Evolutionary conservation across 2,329 filamentous ascomycete species (phyloP), one percentile per base, ranked within the genome.

Genomic region (Sporothrix humicola): DNA sequence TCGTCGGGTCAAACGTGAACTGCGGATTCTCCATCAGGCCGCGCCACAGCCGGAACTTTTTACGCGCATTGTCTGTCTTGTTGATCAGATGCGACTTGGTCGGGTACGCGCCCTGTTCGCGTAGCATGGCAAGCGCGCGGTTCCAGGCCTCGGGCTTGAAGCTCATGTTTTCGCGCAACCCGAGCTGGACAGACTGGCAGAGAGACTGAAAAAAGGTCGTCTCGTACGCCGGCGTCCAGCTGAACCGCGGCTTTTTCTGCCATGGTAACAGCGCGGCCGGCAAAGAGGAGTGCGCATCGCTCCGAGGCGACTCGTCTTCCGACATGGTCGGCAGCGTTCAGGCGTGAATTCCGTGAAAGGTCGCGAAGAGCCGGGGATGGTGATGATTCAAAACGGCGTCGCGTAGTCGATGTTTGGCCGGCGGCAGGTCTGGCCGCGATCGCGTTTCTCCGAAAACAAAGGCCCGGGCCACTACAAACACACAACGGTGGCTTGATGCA

Each of bases 81-180:
- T 90, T 90, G 80, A 90, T 88, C 50, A 90, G 85, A 72, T 90
- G 88, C 77, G 84, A 86, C 81, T 89, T 89, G 75, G 87, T 85
- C n/a, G 87, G 87, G 75, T 84, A 88, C 63, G 87, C 87, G 77
- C 83, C 83, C 77, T 89, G 88, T 44, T 87, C 85, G 80, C 86
- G 84, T 72, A 90, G 80, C 46, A 86, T 87, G 65, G 83, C 81
- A 72, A 85, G 84, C 63, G 88, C 88, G 76, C 87, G 86, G 73
- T 89, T 86, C 88, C 88, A 90, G 1, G 87, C 88, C 78, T 89
- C 87, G 20, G 85, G 83, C 80, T 90, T 89, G 83, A 90, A 89
- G 82, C 86, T 89, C 80, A 87, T 77, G 75, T 82, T 79, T 68
- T 79, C 79, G 77, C 83, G 83, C 72, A 88, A 83, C 75, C 87